These are phyloP conservation scores for barrel medic (Medicago truncatula) DNA, from an alignment of 306 rosid species.

Conservation along the genomic window MtrunA17r5.0-ANR NC_053044.1:30504001-30504500, in stretches of 20 bases:
- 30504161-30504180: no score
- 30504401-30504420: slow-evolving; percentile 65
- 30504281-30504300: slow-evolving; percentile 14
- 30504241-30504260: slow-evolving; percentile 3
- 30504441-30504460: slow-evolving; percentile 68
- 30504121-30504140: slow-evolving; percentile 14
- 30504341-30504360: background rate
- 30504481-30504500: slow-evolving; percentile 74
- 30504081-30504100: slow-evolving; percentile 20
- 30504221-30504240: background rate
- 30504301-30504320: slow-evolving; percentile 5
- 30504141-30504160: slow-evolving; percentile 12
- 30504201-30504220: no score
- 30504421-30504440: slow-evolving; percentile 76
- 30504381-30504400: slow-evolving; percentile 52
- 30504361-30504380: slow-evolving; percentile 34
- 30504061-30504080: background rate
- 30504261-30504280: slow-evolving; percentile 16
- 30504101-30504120: background rate
- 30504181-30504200: no score
- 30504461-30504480: slow-evolving; percentile 77
- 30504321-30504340: background rate
- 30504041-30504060: slow-evolving; percentile 42
- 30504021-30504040: slow-evolving; percentile 85
- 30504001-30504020: slow-evolving; percentile 66